Conservation (phyloP, 768 basidiomycete species). For the Boletus sp. region DNA sequence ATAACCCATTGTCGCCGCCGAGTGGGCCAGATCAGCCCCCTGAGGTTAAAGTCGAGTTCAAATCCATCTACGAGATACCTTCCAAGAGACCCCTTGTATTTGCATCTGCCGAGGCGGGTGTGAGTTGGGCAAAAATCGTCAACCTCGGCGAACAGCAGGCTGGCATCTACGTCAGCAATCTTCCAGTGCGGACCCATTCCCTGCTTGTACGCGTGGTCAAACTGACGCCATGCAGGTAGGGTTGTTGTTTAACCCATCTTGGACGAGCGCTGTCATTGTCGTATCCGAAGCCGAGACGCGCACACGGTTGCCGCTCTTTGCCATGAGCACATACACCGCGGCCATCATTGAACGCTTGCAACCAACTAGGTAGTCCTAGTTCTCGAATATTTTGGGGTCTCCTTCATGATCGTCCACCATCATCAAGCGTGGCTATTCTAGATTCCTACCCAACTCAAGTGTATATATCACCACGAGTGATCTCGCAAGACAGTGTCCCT, state of each 20-base stretch:
- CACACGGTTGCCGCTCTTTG: conserved; percentile 43
- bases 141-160: conserved; percentile 51
- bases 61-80: conserved; percentile 31
- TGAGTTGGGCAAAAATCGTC: conserved; percentile 50
- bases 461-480: conserved; percentile 40
- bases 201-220: neutral
- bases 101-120: conserved; percentile 44
- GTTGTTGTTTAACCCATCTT: conserved; percentile 45
- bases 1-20: conserved; percentile 37
- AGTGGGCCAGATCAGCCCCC: conserved; percentile 8
- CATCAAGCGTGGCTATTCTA: conserved; percentile 44
- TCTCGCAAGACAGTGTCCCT: conserved; percentile 43
- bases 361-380: conserved; percentile 42
- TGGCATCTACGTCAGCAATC: conserved; percentile 41
- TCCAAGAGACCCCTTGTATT: conserved; percentile 37
- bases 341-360: conserved; percentile 40
- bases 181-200: conserved; percentile 37
- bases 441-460: conserved; percentile 50
- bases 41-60: conserved; percentile 35
- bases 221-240: conserved; percentile 41
- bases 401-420: neutral
- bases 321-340: conserved; percentile 48
- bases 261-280: conserved; percentile 46
- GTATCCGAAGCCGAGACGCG: conserved; percentile 50
- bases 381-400: neutral